Evolutionary conservation across 1,139 yeast species (phyloP).

Genomic region (Kodamaea sp.): DNA sequence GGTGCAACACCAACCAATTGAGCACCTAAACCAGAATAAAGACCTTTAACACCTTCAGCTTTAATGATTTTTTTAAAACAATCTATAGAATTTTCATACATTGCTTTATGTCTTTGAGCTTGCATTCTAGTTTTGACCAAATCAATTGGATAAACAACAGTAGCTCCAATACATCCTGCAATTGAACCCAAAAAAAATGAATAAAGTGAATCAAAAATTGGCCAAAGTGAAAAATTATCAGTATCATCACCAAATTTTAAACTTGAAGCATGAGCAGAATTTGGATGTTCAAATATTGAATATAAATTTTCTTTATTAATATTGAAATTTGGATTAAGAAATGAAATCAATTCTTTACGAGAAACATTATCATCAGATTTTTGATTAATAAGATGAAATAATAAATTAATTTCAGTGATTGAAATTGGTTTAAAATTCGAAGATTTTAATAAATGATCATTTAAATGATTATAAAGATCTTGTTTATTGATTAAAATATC

Average conservation of each 20-base stretch:
- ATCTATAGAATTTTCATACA: conserved; percentile 78
- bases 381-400: conserved; percentile 47
- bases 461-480: conserved; percentile 45
- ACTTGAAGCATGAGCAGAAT: conserved; percentile 25
- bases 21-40: conserved; percentile 91
- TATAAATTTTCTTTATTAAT: conserved; percentile 30
- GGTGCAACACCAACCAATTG: conserved; percentile 98
- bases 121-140: conserved; percentile 97
- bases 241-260: conserved; percentile 23
- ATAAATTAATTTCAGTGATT: conserved; percentile 42
- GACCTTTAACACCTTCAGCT: conserved; percentile 81
- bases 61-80: conserved; percentile 76
- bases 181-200: conserved; percentile 88
- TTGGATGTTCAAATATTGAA: conserved; percentile 43
- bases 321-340: conserved; percentile 44
- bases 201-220: conserved; percentile 78
- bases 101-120: conserved; percentile 75
- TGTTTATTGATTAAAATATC: conserved; percentile 43
- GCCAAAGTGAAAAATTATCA: conserved; percentile 48
- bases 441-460: conserved; percentile 49
- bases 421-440: conserved; percentile 51
- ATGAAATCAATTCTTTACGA: conserved; percentile 49
- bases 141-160: conserved; percentile 97
- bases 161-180: conserved; percentile 98
- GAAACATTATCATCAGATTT: conserved; percentile 43